Percentiles rank a stretch among this genome's conserved stretches.
Conservation (phyloP, 1,139 yeast genomes). For the Geotrichum europaeum region DNA sequence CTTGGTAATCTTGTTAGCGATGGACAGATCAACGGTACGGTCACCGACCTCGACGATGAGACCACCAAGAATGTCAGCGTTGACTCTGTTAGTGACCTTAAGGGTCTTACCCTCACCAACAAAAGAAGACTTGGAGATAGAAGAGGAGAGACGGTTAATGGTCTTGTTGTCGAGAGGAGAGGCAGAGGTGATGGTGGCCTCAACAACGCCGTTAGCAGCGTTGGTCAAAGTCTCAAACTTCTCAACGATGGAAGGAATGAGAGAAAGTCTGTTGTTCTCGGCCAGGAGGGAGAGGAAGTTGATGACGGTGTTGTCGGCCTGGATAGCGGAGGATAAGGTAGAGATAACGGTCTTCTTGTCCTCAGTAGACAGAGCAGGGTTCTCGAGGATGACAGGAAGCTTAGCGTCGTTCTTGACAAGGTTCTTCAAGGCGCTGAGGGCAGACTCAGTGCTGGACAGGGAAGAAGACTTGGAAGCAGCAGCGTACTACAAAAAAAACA, state of each 20-base stretch:
- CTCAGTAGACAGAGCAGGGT: conserved; percentile 76
- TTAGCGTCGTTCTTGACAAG: conserved; percentile 59
- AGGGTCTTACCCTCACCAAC: conserved; percentile 85
- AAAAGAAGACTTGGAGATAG: conserved; percentile 70
- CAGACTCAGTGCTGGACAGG: conserved; percentile 63
- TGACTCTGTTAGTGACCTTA: conserved; percentile 72
- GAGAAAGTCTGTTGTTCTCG: conserved; percentile 86
- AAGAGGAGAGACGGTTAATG: conserved; percentile 70
- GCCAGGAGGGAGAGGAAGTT: conserved; percentile 83
- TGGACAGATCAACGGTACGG: conserved; percentile 90
- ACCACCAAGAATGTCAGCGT: conserved; percentile 94
- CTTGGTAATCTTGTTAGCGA: conserved; percentile 76
- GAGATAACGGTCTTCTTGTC: conserved; percentile 72
- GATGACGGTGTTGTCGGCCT: conserved; percentile 65
- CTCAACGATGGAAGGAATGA: conserved; percentile 58
- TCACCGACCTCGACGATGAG: conserved; percentile 94
- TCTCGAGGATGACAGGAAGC: conserved; percentile 55
- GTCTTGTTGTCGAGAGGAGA: conserved; percentile 75
- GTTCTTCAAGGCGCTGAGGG: conserved; percentile 54
- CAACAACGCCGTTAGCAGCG: conserved; percentile 86
- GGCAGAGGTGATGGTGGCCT: conserved; percentile 89
- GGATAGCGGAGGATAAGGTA: conserved; percentile 48
- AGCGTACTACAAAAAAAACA: conserved; percentile 44
- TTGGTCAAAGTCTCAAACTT: conserved; percentile 77
- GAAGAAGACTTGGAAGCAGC: conserved; percentile 85